Evolutionary conservation across 2,329 filamentous ascomycete species (phyloP).

Genomic region (Fusarium sp.): DNA sequence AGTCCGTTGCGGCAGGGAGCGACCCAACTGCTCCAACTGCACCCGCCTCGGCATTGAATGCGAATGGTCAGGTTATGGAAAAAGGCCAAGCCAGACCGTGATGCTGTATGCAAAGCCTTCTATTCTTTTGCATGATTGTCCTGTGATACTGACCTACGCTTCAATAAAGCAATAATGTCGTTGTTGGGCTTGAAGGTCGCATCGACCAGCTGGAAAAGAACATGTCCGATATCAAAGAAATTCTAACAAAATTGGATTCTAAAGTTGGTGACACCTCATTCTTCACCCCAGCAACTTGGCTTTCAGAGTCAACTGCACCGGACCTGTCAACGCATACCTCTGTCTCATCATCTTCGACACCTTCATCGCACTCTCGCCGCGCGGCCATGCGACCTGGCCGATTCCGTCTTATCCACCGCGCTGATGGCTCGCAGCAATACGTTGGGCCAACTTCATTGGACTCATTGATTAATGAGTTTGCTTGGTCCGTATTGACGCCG

Average conservation of each 20-base stretch:
- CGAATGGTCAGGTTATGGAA: slow-evolving; percentile 4
- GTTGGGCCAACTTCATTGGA: not conserved
- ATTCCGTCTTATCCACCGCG: not conserved
- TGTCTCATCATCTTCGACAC: not conserved
- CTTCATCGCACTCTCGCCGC: not conserved
- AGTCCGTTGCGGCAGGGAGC: slow-evolving; percentile 1
- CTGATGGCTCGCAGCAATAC: slow-evolving; percentile 2
- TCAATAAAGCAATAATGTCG: not conserved
- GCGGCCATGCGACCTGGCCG: not conserved
- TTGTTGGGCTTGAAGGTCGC: not conserved
- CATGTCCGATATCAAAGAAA: not conserved
- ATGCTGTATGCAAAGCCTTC: not conserved
- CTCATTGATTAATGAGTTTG: not conserved
- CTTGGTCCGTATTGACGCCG: not conserved
- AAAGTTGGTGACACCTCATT: not conserved
- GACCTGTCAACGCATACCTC: not conserved
- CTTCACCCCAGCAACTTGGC: not conserved
- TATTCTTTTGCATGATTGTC: not conserved
- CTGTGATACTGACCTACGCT: not conserved
- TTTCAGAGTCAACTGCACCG: not conserved
- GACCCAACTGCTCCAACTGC: slow-evolving; percentile 6
- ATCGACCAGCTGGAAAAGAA: slow-evolving; percentile 1
- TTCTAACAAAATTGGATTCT: not conserved
- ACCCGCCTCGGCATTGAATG: slow-evolving; percentile 5
- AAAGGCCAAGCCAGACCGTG: slow-evolving; percentile 1